A percentile compares a stretch with the other conserved stretches of the same genome.
phyloP scores from a whole-genome alignment of 1,284 basidiomycete genomes.

The Leucoagaricus sp. region DNA sequence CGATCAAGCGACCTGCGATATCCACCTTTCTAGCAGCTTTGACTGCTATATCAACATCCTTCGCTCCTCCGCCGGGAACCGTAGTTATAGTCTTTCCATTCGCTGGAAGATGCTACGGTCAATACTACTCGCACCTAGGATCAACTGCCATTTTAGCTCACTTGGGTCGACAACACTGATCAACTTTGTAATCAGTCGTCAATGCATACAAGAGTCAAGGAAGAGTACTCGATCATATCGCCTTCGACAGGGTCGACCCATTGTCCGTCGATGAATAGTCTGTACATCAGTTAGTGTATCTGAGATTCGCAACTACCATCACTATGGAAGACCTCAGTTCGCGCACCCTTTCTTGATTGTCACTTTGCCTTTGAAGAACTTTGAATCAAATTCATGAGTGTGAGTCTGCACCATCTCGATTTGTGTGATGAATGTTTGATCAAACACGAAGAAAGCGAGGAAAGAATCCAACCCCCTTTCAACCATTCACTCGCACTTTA shows the following conservation, averaged over 20 bases:
- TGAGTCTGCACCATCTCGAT: not conserved
- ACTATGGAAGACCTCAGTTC: not conserved
- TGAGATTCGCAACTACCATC: too few relatives aligned
- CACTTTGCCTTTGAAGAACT: not conserved
- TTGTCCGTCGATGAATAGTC: conserved; percentile 83
- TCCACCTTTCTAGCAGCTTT: conserved; percentile 67
- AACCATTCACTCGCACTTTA: too few relatives aligned
- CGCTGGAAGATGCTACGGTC: conserved; percentile 31
- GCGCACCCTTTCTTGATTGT: not conserved
- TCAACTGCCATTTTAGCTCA: too few relatives aligned
- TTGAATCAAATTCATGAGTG: not conserved
- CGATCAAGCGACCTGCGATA: not conserved
- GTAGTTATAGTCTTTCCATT: conserved; percentile 72
- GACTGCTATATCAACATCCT: conserved; percentile 80
- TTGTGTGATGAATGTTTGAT: too few relatives aligned
- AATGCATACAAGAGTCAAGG: not conserved
- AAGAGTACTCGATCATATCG: conserved; percentile 56
- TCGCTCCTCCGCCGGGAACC: conserved; percentile 65
- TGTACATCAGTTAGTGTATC: conserved; percentile 2
- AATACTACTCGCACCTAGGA: not conserved
- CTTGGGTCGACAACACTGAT: conserved; percentile 74
- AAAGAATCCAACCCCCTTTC: too few relatives aligned
- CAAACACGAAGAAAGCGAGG: too few relatives aligned
- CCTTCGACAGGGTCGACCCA: conserved; percentile 63
- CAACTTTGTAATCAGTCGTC: not conserved